Conservation (phyloP, 202 grass and related monocot genomes). For the Digitaria exilis region DNA sequence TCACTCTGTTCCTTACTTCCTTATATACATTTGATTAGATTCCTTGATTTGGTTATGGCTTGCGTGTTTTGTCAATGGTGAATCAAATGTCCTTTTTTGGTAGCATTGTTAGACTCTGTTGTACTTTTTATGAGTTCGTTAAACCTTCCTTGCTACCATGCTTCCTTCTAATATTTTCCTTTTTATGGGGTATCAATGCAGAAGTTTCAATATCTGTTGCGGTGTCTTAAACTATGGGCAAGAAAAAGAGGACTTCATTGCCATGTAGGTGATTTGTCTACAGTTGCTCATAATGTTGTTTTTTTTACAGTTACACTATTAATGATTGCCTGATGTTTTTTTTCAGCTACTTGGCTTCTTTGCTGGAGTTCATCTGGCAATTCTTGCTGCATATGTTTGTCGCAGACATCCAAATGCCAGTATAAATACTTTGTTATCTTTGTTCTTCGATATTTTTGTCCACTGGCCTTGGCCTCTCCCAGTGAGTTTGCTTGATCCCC, state of each 20-base stretch:
- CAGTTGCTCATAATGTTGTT: slow-evolving; percentile 12
- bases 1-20: slow-evolving; percentile 9
- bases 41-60: not conserved
- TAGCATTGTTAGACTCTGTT: not conserved
- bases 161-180: slow-evolving; percentile 19
- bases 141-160: not conserved
- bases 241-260: slow-evolving; percentile 68
- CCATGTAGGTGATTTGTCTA: slow-evolving; percentile 55
- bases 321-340: slow-evolving; percentile 38
- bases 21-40: not conserved
- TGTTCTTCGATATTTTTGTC: slow-evolving; percentile 68
- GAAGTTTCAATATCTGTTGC: slow-evolving; percentile 71
- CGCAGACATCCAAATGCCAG: slow-evolving; percentile 62
- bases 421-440: slow-evolving; percentile 47
- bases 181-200: slow-evolving; percentile 41
- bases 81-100: slow-evolving; percentile 10
- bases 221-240: slow-evolving; percentile 81
- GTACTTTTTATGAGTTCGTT: slow-evolving; percentile 28
- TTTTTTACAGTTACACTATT: slow-evolving; percentile 2
- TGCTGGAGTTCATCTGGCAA: slow-evolving; percentile 72
- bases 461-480: slow-evolving; percentile 74
- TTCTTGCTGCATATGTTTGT: slow-evolving; percentile 75
- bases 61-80: slow-evolving; percentile 8
- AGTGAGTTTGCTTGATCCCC: slow-evolving; percentile 56
- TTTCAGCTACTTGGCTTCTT: slow-evolving; percentile 75